Percentiles rank a stretch among this genome's conserved stretches.
These are phyloP conservation scores for Aureobasidium subglaciale DNA, from an alignment of 2,329 filamentous ascomycete genomes.

Conservation along the genomic window DNA sequence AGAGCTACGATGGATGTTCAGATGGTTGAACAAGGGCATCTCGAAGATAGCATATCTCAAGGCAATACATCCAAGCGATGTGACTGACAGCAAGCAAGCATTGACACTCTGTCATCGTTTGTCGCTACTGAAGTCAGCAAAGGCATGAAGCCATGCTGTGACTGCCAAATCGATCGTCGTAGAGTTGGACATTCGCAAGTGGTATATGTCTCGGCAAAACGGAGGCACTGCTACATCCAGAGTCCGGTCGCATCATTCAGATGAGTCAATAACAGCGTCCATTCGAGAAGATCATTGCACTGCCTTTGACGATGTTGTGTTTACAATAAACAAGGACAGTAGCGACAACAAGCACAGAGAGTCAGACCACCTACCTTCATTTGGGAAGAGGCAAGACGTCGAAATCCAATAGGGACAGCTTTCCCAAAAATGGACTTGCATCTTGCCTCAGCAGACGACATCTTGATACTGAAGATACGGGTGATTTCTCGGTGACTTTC, in stretches of 20 bases:
- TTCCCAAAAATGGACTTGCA: background rate
- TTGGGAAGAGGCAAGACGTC: background rate
- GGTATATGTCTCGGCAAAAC: too few species aligned
- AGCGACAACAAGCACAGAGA: background rate
- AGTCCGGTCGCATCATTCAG: too few species aligned
- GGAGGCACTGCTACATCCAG: too few species aligned
- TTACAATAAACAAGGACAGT: background rate
- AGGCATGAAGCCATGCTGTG: too few species aligned
- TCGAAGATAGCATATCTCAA: background rate
- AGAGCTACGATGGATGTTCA: too few species aligned
- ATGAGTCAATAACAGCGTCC: too few species aligned
- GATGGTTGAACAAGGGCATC: background rate
- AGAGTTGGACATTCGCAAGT: too few species aligned
- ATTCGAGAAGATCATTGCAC: too few species aligned
- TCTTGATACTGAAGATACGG: background rate
- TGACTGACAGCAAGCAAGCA: background rate
- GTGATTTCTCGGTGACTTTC: constrained; percentile 5
- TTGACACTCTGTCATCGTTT: background rate
- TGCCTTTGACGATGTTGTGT: background rate
- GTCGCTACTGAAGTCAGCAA: background rate
- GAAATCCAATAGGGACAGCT: background rate
- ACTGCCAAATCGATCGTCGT: too few species aligned
- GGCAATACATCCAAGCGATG: background rate
- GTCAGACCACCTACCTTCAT: background rate
- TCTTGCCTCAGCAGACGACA: background rate